Evolutionary conservation across 2,329 filamentous ascomycete genomes (phyloP), one percentile per base, ranked within the genome.

Genomic region (Alternaria panax): DNA sequence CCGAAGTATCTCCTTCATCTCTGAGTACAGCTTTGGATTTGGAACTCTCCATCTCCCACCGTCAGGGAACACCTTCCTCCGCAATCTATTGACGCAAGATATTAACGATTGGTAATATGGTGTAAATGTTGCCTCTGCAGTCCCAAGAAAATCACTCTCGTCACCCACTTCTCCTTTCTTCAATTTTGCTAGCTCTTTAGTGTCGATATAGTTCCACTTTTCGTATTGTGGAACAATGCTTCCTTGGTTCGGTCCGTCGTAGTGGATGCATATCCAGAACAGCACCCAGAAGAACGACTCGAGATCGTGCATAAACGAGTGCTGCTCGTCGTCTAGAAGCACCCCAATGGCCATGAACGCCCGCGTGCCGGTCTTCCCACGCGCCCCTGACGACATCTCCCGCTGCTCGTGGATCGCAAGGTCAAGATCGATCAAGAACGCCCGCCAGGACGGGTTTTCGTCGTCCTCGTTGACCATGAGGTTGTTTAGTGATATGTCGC

Each of bases 281-380:
- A 83, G 65, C 2, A 83, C 78, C 81, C 72, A 84, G 67, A 82
- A 84, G 60, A 84, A 83, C 3, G 79, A 85, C 65, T 84, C 79
- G 11, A 83, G 74, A 60, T 84, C 78, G 65, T 84, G 78, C 73
- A 83, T 82, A 32, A 82, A 82, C 2, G 75, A 81, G 65, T 84
- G 78, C 40, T 83, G 7, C 9, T 18, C 76, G 9, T 74, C 41
- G 16, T 67, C 55, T 7, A 76, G 57, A 36, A 84, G 77, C 2
- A 72, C 73, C 0, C 80, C 77, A 54, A 84, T 82, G 6, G 80
- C 80, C 76, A 84, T 83, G 54, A 83, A 84, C 1, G 76, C 79
- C 63, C 74, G 75, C 20, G 79, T 84, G 11, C 81, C 79, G 1
- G 79, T 82, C 68, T 79, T 83, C 1, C 78, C 75, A 48, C 67